Evolutionary conservation across 1,139 yeast genomes (phyloP).

Genomic region (Kodamaea ohmeri): DNA sequence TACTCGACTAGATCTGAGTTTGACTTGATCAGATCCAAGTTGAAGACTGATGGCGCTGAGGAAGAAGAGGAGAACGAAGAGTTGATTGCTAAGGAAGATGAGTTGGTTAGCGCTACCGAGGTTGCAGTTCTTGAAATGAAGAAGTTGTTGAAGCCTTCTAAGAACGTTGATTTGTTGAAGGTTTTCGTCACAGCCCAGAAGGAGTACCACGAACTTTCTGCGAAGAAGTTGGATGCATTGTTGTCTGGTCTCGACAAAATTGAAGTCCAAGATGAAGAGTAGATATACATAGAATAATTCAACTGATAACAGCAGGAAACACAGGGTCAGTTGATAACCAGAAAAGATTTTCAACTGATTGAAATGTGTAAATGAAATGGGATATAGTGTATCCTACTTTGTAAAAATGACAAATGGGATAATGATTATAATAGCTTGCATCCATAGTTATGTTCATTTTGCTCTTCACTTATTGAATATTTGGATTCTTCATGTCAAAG

Average conservation of each 20-base stretch:
- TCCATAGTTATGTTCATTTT: no score
- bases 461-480: no score
- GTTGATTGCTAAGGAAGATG: conserved; percentile 70
- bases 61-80: conserved; percentile 47
- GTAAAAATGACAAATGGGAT: no score
- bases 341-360: neutral
- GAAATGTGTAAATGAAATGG: no score
- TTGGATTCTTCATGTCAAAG: no score
- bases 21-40: conserved; percentile 57
- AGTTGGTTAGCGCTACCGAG: conserved; percentile 72
- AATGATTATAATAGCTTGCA: no score
- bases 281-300: conserved; percentile 1
- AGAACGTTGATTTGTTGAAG: conserved; percentile 59
- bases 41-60: conserved; percentile 27
- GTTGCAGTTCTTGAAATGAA: conserved; percentile 77
- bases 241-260: conserved; percentile 33
- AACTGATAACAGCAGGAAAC: no score
- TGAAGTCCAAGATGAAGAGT: conserved; percentile 31
- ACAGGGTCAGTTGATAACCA: no score
- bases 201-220: conserved; percentile 55
- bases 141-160: conserved; percentile 63
- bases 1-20: conserved; percentile 67
- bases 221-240: conserved; percentile 36
- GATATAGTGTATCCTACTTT: no score
- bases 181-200: conserved; percentile 64